These are phyloP conservation scores for Allium cepa DNA, from an alignment of 106 monocot genomes.

Conservation along the genomic window DNA sequence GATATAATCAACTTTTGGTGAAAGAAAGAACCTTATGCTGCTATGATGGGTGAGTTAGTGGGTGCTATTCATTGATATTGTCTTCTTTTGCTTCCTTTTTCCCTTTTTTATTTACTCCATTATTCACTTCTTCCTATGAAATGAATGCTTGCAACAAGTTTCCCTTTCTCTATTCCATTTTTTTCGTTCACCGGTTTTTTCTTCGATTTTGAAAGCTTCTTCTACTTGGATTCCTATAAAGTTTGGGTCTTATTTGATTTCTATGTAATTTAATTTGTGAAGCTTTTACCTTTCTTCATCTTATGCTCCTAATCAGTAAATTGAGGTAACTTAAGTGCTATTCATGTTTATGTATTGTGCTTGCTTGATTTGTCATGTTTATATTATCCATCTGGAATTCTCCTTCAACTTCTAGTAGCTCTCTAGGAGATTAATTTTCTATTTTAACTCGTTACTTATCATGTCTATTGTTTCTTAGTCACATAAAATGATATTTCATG, in stretches of 20 bases:
- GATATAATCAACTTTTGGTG: constrained; percentile 21
- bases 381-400: background rate
- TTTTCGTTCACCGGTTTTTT: background rate
- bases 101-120: constrained; percentile 1
- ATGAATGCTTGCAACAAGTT: background rate
- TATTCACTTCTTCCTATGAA: background rate
- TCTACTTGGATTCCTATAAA: background rate
- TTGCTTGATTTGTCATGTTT: background rate
- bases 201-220: background rate
- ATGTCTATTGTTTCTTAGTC: background rate
- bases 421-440: background rate
- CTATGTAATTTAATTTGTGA: background rate
- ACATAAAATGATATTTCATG: constrained; percentile 11
- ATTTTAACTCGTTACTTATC: background rate
- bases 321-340: background rate
- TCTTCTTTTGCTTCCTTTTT: background rate
- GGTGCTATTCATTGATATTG: constrained; percentile 10
- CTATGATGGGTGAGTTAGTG: constrained; percentile 28
- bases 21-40: constrained; percentile 44
- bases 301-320: background rate
- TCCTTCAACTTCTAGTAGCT: background rate
- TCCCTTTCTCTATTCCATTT: background rate
- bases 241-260: background rate
- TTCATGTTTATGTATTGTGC: background rate
- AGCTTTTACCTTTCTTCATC: background rate